phyloP scores from a whole-genome alignment of 371 early-diverging fungal species.

The Actinomortierella ambigua region DNA sequence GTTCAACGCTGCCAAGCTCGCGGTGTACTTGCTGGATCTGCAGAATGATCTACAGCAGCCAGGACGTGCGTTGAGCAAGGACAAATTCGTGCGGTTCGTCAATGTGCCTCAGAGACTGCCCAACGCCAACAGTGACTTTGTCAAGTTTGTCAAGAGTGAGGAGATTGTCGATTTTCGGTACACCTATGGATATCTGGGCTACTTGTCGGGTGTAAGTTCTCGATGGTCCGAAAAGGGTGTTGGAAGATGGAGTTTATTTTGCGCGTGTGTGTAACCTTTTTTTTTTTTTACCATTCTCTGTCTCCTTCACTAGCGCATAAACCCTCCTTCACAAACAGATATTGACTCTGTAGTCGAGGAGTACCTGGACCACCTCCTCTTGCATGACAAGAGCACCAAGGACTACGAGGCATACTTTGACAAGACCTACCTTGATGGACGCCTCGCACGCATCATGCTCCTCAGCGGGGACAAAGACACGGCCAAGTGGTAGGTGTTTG shows the following conservation, averaged over 20 bases:
- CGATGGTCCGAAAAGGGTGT: too few relatives aligned
- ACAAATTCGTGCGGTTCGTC: constrained; percentile 24
- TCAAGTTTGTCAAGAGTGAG: too few relatives aligned
- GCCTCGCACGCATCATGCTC: constrained; percentile 24
- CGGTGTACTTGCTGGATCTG: constrained; percentile 35
- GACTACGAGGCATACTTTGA: constrained; percentile 21
- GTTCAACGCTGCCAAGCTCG: constrained; percentile 30
- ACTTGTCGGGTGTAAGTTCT: neutral
- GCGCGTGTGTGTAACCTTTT: neutral
- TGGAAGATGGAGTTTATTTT: too few relatives aligned
- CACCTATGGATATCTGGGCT: constrained; percentile 13
- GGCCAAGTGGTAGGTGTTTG: constrained; percentile 25
- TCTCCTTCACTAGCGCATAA: constrained; percentile 14
- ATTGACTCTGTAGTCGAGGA: constrained; percentile 14
- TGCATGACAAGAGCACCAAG: constrained; percentile 5
- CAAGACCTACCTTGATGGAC: constrained; percentile 8
- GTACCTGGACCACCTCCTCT: constrained; percentile 21
- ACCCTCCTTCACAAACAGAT: constrained; percentile 8
- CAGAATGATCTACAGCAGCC: constrained; percentile 19
- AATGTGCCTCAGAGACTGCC: too few relatives aligned
- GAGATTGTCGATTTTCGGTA: constrained; percentile 9
- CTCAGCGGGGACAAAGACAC: constrained; percentile 19
- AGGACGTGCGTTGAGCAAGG: constrained; percentile 15
- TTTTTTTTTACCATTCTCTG: neutral
- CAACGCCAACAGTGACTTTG: too few relatives aligned